A percentile compares a stretch with the other conserved stretches of the same genome.
Conservation (phyloP, 73 alveolate species). For the Blepharisma stoltei region DNA sequence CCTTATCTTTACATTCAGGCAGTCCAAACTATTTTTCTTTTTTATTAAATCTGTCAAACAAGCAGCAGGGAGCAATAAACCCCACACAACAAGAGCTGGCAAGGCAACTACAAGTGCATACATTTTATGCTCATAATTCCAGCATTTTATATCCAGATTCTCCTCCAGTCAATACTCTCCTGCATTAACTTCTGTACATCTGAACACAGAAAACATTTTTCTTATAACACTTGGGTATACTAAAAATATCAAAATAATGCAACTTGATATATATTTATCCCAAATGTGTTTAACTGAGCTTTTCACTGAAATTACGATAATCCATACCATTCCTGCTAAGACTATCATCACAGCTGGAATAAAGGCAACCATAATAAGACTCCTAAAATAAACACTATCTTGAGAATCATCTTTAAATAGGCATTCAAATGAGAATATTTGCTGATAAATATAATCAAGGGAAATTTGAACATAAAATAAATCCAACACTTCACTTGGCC, state of each 20-base stretch:
- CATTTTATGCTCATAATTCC: background rate
- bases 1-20: background rate
- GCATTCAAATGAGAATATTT: constrained; percentile 33
- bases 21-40: background rate
- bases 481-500: constrained; percentile 49
- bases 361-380: background rate
- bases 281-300: no score
- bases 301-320: background rate
- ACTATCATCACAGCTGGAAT: background rate
- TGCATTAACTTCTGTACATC: constrained; percentile 42
- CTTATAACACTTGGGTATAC: constrained; percentile 42
- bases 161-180: constrained; percentile 28
- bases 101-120: background rate
- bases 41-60: background rate
- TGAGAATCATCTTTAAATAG: background rate
- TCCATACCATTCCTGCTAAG: background rate
- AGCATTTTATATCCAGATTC: background rate
- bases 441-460: constrained; percentile 38
- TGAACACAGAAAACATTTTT: constrained; percentile 31
- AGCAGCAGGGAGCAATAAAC: background rate
- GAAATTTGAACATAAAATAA: constrained; percentile 41
- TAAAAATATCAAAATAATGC: constrained; percentile 39
- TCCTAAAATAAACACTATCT: background rate
- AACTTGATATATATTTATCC: constrained; percentile 7
- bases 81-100: background rate